A percentile compares a stretch with the other conserved stretches of the same genome.
Evolutionary conservation across 2,329 filamentous ascomycete species (phyloP).

Genomic region (Colletotrichum sp.): DNA sequence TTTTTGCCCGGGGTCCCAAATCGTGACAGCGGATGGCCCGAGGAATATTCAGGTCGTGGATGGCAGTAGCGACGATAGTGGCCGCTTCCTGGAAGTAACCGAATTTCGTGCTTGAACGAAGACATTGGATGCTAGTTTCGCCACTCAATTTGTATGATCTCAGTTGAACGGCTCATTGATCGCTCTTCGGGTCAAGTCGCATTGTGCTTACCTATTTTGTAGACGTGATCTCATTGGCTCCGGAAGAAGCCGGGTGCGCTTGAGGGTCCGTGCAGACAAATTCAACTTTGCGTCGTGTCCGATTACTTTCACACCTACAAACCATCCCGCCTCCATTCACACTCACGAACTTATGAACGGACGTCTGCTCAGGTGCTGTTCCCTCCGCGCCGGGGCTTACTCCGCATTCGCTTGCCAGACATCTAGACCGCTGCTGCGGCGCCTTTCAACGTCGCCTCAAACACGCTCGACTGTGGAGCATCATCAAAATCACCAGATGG

Average conservation of each 20-base stretch:
- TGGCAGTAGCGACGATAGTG: accelerated
- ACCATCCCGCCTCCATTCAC: neutral
- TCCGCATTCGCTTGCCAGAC: neutral
- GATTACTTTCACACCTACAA: neutral
- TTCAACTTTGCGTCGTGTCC: neutral
- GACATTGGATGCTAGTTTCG: neutral
- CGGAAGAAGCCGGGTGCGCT: neutral
- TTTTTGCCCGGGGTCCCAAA: neutral
- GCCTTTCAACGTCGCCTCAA: neutral
- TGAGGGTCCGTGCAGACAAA: neutral
- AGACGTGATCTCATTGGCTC: neutral
- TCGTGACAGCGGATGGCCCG: neutral
- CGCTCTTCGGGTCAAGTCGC: neutral
- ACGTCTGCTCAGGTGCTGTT: neutral
- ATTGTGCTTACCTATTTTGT: no score
- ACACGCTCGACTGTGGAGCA: neutral
- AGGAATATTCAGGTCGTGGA: neutral
- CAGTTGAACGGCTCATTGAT: neutral
- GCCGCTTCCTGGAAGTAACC: neutral
- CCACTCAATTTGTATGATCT: neutral
- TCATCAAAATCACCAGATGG: neutral
- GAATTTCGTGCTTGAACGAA: neutral
- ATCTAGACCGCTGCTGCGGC: neutral
- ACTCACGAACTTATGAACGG: neutral
- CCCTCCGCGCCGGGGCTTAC: neutral